Base-by-base conservation (phyloP, 163 green algal species). In the Scenedesmus sp. region DNA sequence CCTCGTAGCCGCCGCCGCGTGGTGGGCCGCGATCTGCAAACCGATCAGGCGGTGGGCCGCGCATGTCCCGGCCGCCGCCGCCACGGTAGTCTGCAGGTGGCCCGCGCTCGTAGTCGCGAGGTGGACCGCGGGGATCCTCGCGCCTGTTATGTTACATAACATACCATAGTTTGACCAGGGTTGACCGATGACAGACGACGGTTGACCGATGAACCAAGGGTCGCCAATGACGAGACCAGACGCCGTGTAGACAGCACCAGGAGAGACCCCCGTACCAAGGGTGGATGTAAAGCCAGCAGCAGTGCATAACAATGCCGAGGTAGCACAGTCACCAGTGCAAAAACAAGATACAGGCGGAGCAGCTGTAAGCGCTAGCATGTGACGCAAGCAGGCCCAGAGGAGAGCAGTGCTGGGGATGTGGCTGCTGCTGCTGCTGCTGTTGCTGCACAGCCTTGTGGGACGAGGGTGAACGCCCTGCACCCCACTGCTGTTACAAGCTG, bases 361-460 rank as follows among this genome's bases (percentile, higher is more conserved):
- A 62, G 52, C 23, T 89, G 84, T 89, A 55, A 89, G 84, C 84
- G 20, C 70, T 79, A 79, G 70, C 70, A 52, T 23, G 52, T 23
- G 52, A 15, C 3, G 34, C 74, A 54, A 54, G 74, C 76, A 84
- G 34, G 76, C 76, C 34, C 34, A 59, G 34, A 84, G 15, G 2
- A 79, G 5, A 79, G 23, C 5, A 52, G 13, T 52, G 23, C 70
- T 79, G 70, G 0, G 4, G 23, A 8, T 79, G 52, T 55, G 34
- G 4, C 55, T 86, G 52, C 82, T 82, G 46, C 77, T 60, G 46
- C 52, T 60, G 77, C 7, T 86, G 56, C 18, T 57, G 82, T 57
- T 54, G 82, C 56, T 74, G 23, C 56, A 88, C 85, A 83, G 85
- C 85, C 85, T 90, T 82, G 66, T 86, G 87, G 87, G 74, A 26